Percentiles rank a stretch among this genome's conserved stretches.
Evolutionary conservation across 306 rosid genomes (phyloP).

Genomic region (Alnus glutinosa): DNA sequence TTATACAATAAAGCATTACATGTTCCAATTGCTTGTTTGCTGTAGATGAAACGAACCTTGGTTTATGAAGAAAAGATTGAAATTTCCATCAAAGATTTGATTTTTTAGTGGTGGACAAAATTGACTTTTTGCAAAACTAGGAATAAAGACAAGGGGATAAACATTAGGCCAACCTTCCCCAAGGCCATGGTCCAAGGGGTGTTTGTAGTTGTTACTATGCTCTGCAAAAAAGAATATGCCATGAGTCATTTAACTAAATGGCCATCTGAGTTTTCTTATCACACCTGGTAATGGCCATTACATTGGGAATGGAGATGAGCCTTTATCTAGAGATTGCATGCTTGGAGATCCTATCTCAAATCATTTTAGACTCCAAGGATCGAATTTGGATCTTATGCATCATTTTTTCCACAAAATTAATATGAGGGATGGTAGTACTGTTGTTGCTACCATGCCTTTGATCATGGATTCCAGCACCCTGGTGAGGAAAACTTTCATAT

Average conservation of each 20-base stretch:
- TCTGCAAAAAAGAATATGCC: constrained; percentile 49
- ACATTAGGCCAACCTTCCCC: too few species aligned
- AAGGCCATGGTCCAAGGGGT: constrained; percentile 9
- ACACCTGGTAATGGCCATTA: constrained; percentile 44
- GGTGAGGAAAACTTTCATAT: constrained; percentile 43
- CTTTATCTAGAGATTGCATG: constrained; percentile 45
- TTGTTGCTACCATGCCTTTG: constrained; percentile 32
- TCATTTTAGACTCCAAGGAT: constrained; percentile 47
- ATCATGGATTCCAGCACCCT: constrained; percentile 43
- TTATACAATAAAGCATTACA: constrained; percentile 22
- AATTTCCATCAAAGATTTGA: too few species aligned
- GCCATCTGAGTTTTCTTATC: constrained; percentile 57
- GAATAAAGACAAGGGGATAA: too few species aligned
- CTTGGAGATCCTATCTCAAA: constrained; percentile 30
- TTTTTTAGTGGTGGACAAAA: too few species aligned
- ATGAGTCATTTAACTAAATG: constrained; percentile 46
- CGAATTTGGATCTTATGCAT: constrained; percentile 44
- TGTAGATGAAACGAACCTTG: too few species aligned
- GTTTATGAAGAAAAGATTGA: too few species aligned
- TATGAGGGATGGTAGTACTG: constrained; percentile 43
- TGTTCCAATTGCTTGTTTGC: too few species aligned
- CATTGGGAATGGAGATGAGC: constrained; percentile 40
- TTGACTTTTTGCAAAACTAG: too few species aligned
- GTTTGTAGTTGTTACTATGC: constrained; percentile 66
- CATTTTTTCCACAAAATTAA: constrained; percentile 40